Conservation (phyloP, 495 filamentous ascomycete species). For the Sabuloglossum arenarium region DNA sequence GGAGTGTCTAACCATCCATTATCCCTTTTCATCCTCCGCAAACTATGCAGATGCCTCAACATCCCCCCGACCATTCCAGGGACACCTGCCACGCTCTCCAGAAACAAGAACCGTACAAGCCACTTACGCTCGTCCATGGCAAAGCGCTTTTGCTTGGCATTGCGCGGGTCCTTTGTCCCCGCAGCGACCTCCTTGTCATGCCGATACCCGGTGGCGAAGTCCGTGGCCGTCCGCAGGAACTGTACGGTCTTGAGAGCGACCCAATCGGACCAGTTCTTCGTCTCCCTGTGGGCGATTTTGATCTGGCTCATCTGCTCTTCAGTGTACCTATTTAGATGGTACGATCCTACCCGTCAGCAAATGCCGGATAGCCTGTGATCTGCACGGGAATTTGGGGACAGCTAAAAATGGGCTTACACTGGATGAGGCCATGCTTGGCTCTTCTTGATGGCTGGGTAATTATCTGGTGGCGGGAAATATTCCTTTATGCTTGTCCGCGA, state of each 20-base stretch:
- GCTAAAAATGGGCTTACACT: conserved; percentile 22
- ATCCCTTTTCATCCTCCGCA: conserved; percentile 71
- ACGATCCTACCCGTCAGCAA: not conserved
- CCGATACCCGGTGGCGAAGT: conserved; percentile 48
- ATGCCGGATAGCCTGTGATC: not conserved
- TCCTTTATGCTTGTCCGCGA: conserved; percentile 11
- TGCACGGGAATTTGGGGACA: conserved; percentile 13
- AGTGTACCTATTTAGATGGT: conserved; percentile 31
- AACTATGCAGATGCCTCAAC: conserved; percentile 65
- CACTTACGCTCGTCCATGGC: conserved; percentile 57
- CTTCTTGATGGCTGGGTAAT: conserved; percentile 12
- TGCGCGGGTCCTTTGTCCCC: conserved; percentile 17
- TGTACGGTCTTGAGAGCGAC: conserved; percentile 40
- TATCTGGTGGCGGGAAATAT: conserved; percentile 19
- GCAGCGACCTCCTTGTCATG: conserved; percentile 30
- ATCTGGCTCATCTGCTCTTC: conserved; percentile 42
- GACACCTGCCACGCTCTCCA: conserved; percentile 86
- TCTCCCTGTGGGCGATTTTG: conserved; percentile 42
- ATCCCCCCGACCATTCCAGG: conserved; percentile 96
- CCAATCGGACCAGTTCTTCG: conserved; percentile 45
- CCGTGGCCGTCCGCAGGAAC: conserved; percentile 42
- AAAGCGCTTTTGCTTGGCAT: conserved; percentile 27
- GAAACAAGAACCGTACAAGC: conserved; percentile 72
- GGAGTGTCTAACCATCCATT: conserved; percentile 54
- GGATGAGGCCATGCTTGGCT: conserved; percentile 48